Evolutionary conservation across 1,139 yeast genomes (phyloP).

Genomic region (Meyerozyma smithsonii): DNA sequence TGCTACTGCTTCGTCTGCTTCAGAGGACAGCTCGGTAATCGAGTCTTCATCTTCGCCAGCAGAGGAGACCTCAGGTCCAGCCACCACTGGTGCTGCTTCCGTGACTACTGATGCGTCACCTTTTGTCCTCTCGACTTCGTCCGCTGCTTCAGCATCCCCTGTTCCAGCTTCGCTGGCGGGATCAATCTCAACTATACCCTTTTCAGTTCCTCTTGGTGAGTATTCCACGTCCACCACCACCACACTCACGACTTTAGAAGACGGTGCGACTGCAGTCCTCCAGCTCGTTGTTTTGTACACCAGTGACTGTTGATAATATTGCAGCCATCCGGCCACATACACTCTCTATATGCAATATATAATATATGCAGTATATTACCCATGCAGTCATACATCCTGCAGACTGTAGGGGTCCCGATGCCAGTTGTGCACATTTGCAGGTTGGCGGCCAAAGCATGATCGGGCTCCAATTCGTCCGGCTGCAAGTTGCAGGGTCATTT

Average conservation of each 20-base stretch:
- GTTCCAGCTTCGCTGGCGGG: too few species aligned
- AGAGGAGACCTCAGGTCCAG: not conserved
- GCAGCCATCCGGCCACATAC: not conserved
- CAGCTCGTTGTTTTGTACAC: slow-evolving; percentile 32
- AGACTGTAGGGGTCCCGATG: not conserved
- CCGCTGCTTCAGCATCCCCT: slow-evolving; percentile 3
- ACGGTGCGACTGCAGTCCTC: slow-evolving; percentile 21
- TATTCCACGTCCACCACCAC: slow-evolving; percentile 2
- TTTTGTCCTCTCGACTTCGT: slow-evolving; percentile 5
- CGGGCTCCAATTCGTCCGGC: not conserved
- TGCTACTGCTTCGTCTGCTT: not conserved
- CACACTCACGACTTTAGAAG: not conserved
- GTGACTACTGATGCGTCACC: slow-evolving; percentile 3
- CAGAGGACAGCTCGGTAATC: not conserved
- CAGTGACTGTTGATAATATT: slow-evolving; percentile 14
- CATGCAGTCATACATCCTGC: not conserved
- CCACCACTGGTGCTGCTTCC: slow-evolving; percentile 9
- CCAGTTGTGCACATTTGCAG: not conserved
- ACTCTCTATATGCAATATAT: too few species aligned
- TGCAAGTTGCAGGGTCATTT: too few species aligned
- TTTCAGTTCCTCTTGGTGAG: slow-evolving; percentile 4
- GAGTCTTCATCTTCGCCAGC: slow-evolving; percentile 1
- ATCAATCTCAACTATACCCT: slow-evolving; percentile 1
- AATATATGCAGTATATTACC: slow-evolving; percentile 1
- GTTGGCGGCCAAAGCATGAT: not conserved